Evolutionary conservation across 441 rosid species (phyloP), one percentile per base, ranked within the genome.

Genomic region (Brassica balearica): DNA sequence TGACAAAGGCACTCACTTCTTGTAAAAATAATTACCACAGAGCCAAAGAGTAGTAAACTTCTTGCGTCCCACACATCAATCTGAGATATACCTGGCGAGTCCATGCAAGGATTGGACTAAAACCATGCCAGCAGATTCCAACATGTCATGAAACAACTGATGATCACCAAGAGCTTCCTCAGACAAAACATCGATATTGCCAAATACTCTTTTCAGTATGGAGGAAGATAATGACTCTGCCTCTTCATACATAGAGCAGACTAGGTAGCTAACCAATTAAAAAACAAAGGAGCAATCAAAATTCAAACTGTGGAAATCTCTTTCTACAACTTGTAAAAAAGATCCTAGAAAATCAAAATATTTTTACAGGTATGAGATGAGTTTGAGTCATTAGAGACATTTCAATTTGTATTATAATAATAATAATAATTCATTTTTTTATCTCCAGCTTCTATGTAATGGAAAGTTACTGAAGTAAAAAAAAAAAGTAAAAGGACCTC

Each of bases 91-190:
- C 98, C 95, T 88, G 78, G 84, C 86, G 68, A 90, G 79, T 81
- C 86, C 87, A 61, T 83, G 88, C 87, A 91, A 80, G 43, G 98
- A 88, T 86, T 95, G 99, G 79, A 93, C 90, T 69, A 89, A 80
- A 69, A 91, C 96, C 97, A 93, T 89, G 11, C 94, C 97, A 76
- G 89, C 84, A 25, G 97, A 87, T 79, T 82, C 90, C 87, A 85
- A 77, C 86, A 86, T 81, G 38, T 89, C 94, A 77, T 75, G 72
- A 32, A 87, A 63, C 27, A 87, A 64, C 32, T 78, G 88, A 6
- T 38, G 68, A 15, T 74, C 83, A 43, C 71, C 89, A 14, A 74
- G 55, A 59, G 77, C 77, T 56, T 77, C 80, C 38, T 46, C 48
- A 17, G 74, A 66, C 66, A 48, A 48, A 48, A 4, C 55, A 48